Evolutionary conservation across 2,329 filamentous ascomycete genomes (phyloP), one percentile per base, ranked within the genome.

Genomic region (Westerdykella aurantiaca): DNA sequence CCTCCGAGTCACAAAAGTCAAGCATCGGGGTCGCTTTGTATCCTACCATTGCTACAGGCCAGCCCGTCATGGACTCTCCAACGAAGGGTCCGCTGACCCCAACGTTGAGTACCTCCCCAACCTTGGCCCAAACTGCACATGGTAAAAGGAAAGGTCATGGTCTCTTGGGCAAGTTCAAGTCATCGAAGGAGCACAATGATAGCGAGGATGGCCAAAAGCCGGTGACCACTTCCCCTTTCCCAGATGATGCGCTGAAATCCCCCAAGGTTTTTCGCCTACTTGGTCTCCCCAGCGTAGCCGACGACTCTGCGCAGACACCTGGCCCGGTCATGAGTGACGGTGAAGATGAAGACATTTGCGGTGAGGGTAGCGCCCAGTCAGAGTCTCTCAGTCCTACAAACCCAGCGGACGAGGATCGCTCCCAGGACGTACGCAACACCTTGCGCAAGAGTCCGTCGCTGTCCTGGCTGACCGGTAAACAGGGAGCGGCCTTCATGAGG

Each of bases 101-200:
- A 18, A 37, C 47, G 23, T 31, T 42, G 11, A 47, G 34, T 3
- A 34, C 38, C n/a, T 34, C 33, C 34, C 44, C 39, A 14, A 23
- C 42, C 3, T 37, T 44, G 21, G 47, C 31, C 5, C 38, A 31
- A 18, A 22, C 33, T 4, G 39, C 31, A 6, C 45, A 50, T 6
- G 7, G 41, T 37, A 58, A 50, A 45, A 58, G 44, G 39, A 60
- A 55, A 23, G 16, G 25, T 35, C 49, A 52, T 37, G 43, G 45
- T 11, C 31, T 51, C 14, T 56, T 53, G 23, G 37, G 48, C 25
- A 29, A 29, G 43, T 22, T 47, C 11, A 54, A 51, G 35, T 42
- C 48, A 21, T 21, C 25, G 25, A 29, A 29, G 25, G 25, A 29
- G 25, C 11, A 12, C 25, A 29, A 29, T 12, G 25, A 29, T 10